Conservation (phyloP, 2,329 filamentous ascomycete species). For the Tolypocladium endophyticum region DNA sequence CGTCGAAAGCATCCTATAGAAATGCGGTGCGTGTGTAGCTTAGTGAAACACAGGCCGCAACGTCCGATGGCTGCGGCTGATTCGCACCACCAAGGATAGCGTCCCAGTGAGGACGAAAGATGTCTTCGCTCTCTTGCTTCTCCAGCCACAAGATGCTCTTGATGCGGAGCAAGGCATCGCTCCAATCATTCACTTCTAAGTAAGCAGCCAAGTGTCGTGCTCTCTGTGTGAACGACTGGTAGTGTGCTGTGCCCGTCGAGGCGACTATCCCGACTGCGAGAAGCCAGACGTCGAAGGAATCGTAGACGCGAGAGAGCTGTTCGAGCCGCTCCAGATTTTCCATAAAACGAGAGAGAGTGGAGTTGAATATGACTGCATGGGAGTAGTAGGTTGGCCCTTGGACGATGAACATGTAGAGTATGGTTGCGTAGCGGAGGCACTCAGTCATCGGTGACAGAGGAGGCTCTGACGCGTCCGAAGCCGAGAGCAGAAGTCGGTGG, state of each 20-base stretch:
- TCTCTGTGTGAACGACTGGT: neutral
- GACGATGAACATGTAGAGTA: conserved; percentile 41
- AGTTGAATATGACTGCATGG: conserved; percentile 16
- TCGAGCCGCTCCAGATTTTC: neutral
- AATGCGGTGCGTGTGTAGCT: neutral
- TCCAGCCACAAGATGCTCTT: neutral
- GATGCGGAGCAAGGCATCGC: neutral
- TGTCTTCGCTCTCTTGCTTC: neutral
- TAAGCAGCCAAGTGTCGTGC: neutral
- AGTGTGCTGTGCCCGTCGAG: neutral
- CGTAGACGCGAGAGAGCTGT: neutral
- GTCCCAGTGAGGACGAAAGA: neutral
- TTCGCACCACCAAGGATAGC: neutral
- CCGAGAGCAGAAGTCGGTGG: conserved; percentile 31
- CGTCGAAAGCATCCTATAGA: neutral
- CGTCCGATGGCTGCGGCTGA: neutral
- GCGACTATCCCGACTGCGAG: neutral
- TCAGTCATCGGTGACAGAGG: conserved; percentile 22
- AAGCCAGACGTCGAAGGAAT: neutral
- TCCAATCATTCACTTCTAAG: neutral
- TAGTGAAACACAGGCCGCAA: neutral
- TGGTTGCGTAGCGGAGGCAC: conserved; percentile 33
- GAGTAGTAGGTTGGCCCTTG: conserved; percentile 48
- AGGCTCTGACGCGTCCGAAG: neutral
- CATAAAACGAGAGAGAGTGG: neutral